Evolutionary conservation across 768 basidiomycete genomes (phyloP), one percentile per base, ranked within the genome.

Genomic region (Tricholoma sp.): DNA sequence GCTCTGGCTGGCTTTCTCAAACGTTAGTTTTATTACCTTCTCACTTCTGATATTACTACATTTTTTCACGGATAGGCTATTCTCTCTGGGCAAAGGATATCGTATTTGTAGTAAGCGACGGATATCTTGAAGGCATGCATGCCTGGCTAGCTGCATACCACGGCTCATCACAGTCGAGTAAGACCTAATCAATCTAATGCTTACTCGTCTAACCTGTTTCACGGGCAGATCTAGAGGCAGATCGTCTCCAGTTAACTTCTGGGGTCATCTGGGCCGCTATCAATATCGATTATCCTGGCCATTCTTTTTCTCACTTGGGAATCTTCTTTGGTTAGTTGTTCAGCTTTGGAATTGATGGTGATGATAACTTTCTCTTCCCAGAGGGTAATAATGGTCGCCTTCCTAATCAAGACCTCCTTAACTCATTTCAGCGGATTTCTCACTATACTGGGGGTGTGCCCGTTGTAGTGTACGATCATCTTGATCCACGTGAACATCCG

Each of bases 81-180:
- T 91, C 93, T 19, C 79, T 93, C 35, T 99, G 97, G 96, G 90
- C 94, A 0, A 96, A 95, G 68, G 95, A 98, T 64, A 78, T 99
- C 55, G 72, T 98, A 16, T 88, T 98, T 58, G 83, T 99, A 24
- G 76, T 98, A 58, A 88, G 89, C 46, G 96, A 98, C 60, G 91
- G 85, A 1, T 84, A 95, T 68, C 70, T 93, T 34, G 90, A 95
- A 54, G 97, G 97, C 2, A 88, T 93, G 78, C 91, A 97, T 60
- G 95, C 92, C 2, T 99, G 93, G 88, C 75, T 98, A 34, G 84
- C 79, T 47, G 79, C 85, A 3, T 98, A 98, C 66, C 92, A 98
- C 68, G 85, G 82, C 16, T 72, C 76, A 31, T 65, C 74, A 21
- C 88, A 87, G 64, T 74, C 80, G 37, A 89, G 93, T 94, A 65